phyloP scores from a whole-genome alignment of 148 eudicot species.

The Silene latifolia region DNA sequence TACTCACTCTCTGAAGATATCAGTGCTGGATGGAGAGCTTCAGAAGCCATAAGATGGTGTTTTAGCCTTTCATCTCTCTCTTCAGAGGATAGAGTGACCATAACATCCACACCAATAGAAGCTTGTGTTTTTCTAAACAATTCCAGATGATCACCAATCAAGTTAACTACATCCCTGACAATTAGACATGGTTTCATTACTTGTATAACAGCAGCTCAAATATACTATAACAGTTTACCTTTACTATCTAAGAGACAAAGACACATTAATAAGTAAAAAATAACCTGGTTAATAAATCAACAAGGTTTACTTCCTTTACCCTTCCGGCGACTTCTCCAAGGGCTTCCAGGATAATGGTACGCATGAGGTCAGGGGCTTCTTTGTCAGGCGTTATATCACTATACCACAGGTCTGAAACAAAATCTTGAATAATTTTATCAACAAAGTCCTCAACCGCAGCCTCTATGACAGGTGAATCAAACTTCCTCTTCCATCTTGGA shows the following conservation, averaged over 20 bases:
- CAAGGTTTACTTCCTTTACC: conserved; percentile 80
- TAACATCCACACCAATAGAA: conserved; percentile 87
- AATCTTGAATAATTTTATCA: conserved; percentile 72
- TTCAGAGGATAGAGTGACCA: conserved; percentile 87
- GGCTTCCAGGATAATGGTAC: conserved; percentile 63
- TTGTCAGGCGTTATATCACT: conserved; percentile 86
- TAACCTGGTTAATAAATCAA: conserved; percentile 90
- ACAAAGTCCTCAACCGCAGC: conserved; percentile 82
- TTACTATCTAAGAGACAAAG: not conserved
- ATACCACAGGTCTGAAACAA: conserved; percentile 90
- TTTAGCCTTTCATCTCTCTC: conserved; percentile 97
- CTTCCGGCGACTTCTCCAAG: conserved; percentile 90
- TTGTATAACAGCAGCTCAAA: conserved; percentile 13
- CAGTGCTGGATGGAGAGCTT: conserved; percentile 96
- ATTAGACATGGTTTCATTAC: conserved; percentile 16
- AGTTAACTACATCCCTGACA: conserved; percentile 84
- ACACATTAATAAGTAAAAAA: not conserved
- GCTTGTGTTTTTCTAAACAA: conserved; percentile 88
- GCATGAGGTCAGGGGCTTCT: conserved; percentile 88
- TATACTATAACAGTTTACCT: not conserved
- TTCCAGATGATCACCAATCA: conserved; percentile 84
- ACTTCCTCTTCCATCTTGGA: conserved; percentile 78
- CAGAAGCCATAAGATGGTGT: conserved; percentile 79
- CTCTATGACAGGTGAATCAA: conserved; percentile 81
- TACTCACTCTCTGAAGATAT: conserved; percentile 91